Evolutionary conservation across 352 stramenopile species (phyloP), one percentile per base, ranked within the genome.

Genomic region (Phytopythium montanum): DNA sequence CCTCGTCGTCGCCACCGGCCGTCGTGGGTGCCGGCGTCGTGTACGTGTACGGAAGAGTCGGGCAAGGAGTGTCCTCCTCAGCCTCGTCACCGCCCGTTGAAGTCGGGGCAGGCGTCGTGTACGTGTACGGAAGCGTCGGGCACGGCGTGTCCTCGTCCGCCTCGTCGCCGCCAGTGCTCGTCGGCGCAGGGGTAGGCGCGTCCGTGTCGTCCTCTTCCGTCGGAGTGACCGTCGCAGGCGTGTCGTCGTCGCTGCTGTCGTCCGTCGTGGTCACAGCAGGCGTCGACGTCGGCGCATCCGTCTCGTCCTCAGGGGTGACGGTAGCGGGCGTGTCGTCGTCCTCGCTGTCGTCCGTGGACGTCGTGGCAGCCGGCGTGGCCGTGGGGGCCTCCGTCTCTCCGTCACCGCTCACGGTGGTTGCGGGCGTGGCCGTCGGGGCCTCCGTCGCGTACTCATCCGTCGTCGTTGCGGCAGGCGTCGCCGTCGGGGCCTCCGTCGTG

Each of bases 91-190:
- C 52, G 5, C 53, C 46, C 1, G 65, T 56, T 4, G 61, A 34
- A 1, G 61, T 45, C 1, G 66, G 54, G 1, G 61, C 59, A 7
- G 54, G 28, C 61, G 59, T 54, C n/a, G 51, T 42, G 59, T 65
- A 60, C 38, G 59, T 60, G 54, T 69, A 69, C 48, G 56, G 29
- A 23, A 69, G 49, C 7, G 63, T 66, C 6, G 63, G 59, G 50
- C 59, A 70, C 2, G 63, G 65, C 1, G 60, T 67, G 44, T 71
- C 64, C 25, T 54, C 54, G 19, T 61, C 62, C n/a, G n/a, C n/a
- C 0, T 55, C 61, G 6, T 60, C 57, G 0, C 53, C 36, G 42
- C 28, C 45, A 21, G 46, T 60, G 23, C 54, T 55, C 1, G 33
- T 25, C 21, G 61, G 55, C 3, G 61, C 58, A 28, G 54, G 25